Evolutionary conservation across 148 eudicot species (phyloP), one percentile per base, ranked within the genome.

Genomic region (Limonium bicolor): DNA sequence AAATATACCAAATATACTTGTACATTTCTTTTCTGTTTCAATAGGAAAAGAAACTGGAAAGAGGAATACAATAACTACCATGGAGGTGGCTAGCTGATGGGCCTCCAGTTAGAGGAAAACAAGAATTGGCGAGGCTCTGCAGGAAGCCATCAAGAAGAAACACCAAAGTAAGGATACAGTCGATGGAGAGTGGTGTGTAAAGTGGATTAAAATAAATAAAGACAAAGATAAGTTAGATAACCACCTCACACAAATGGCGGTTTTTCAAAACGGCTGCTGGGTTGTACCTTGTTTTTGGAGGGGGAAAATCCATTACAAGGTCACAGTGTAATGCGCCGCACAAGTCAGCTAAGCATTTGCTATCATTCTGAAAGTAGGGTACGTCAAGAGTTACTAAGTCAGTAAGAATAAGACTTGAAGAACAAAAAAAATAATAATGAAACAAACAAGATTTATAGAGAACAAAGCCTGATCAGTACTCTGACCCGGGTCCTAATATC

Each of bases 301-400:
- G 54, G 34, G 56, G 62, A 0, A 37, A 58, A 42, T 71, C 66
- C 67, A 71, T 60, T 57, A 66, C 66, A 50, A 51, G 70, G 53
- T 84, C 95, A 69, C 95, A 80, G 50, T 84, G 90, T 58, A 84
- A 58, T 20, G 90, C 90, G 36, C 95, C 90, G 48, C 95, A 84
- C 41, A 74, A 33, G 66, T 84, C 79, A n/a, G 95, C 90, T 64
- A 84, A 55, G 64, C 95, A 84, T 52, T 77, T 84, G 52, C 69
- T 50, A 33, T 71, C 56, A 56, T 55, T 80, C 95, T 84, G 63
- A 28, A 68, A n/a, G n/a, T n/a, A n/a, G n/a, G n/a, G n/a, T n/a
- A n/a, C n/a, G n/a, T n/a, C n/a, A n/a, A n/a, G n/a, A n/a, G n/a
- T n/a, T n/a, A n/a, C n/a, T n/a, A n/a, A n/a, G n/a, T n/a, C n/a